These are phyloP conservation scores for Aspergillus amoenus DNA, from an alignment of 2,329 filamentous ascomycete species.

Conservation along the genomic window DNA sequence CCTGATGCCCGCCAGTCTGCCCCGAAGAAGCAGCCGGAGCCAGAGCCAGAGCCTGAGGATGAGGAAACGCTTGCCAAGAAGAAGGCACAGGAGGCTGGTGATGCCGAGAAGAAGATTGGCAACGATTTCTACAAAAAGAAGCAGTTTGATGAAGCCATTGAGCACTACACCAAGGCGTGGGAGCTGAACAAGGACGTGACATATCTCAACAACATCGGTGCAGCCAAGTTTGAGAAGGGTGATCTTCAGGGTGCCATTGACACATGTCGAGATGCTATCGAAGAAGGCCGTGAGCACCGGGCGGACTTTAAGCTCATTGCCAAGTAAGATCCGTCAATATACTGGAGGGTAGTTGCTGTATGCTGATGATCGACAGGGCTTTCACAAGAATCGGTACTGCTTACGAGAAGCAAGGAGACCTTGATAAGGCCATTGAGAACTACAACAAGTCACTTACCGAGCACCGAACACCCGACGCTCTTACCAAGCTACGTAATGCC, in stretches of 20 bases:
- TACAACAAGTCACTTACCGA: constrained; percentile 95
- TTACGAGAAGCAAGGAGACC: constrained; percentile 85
- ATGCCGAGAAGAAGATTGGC: constrained; percentile 90
- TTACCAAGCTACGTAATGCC: constrained; percentile 85
- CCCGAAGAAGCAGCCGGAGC: constrained; percentile 60
- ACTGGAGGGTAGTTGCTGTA: neutral
- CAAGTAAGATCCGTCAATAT: constrained; percentile 58
- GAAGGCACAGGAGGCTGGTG: constrained; percentile 88
- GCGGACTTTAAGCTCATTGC: constrained; percentile 98
- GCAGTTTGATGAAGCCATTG: constrained; percentile 90
- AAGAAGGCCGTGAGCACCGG: constrained; percentile 83
- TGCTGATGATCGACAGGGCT: constrained; percentile 48
- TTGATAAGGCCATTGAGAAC: constrained; percentile 76
- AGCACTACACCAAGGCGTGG: constrained; percentile 94
- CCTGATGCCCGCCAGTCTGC: constrained; percentile 61
- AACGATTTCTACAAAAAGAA: constrained; percentile 98
- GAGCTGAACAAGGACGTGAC: constrained; percentile 93
- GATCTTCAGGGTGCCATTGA: constrained; percentile 88
- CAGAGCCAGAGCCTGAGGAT: constrained; percentile 68
- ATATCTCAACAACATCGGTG: constrained; percentile 94
- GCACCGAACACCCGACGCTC: constrained; percentile 90
- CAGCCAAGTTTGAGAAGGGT: constrained; percentile 93
- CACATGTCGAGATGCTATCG: constrained; percentile 80
- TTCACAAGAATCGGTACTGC: constrained; percentile 92
- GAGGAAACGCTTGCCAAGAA: constrained; percentile 81